Evolutionary conservation across 768 basidiomycete species (phyloP).

Genomic region (Tulasnella sp.): DNA sequence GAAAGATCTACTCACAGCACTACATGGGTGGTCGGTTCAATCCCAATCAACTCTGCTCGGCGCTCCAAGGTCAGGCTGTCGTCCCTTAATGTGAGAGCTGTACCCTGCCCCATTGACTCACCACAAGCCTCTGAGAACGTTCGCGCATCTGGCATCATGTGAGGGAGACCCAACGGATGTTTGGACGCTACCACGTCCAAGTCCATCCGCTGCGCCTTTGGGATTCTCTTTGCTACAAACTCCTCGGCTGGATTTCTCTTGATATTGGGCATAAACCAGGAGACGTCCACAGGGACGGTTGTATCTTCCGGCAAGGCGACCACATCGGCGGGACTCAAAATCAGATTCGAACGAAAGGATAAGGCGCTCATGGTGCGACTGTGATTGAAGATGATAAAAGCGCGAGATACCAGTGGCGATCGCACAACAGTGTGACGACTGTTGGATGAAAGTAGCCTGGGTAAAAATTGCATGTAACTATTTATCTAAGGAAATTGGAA

Average conservation of each 20-base stretch:
- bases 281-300: constrained; percentile 45
- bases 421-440: too few species aligned
- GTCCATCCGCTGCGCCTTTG: constrained; percentile 62
- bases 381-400: too few species aligned
- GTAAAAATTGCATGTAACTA: too few species aligned
- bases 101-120: constrained; percentile 38
- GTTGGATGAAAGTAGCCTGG: too few species aligned
- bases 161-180: constrained; percentile 71
- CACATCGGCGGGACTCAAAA: constrained; percentile 5
- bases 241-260: constrained; percentile 59
- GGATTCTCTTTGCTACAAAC: constrained; percentile 54
- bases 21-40: constrained; percentile 63
- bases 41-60: constrained; percentile 53
- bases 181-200: constrained; percentile 66
- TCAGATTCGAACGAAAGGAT: neutral
- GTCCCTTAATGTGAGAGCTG: neutral
- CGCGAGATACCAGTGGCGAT: too few species aligned
- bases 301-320: neutral
- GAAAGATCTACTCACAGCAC: constrained; percentile 46
- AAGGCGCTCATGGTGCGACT: too few species aligned
- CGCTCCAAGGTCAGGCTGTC: neutral
- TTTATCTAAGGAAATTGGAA: too few species aligned
- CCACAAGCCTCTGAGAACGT: constrained; percentile 72
- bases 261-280: constrained; percentile 92
- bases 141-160: constrained; percentile 78